Evolutionary conservation across 192 early-diverging fungal species (phyloP), one percentile per base, ranked within the genome.

Genomic region (Funneliformis mosseae): DNA sequence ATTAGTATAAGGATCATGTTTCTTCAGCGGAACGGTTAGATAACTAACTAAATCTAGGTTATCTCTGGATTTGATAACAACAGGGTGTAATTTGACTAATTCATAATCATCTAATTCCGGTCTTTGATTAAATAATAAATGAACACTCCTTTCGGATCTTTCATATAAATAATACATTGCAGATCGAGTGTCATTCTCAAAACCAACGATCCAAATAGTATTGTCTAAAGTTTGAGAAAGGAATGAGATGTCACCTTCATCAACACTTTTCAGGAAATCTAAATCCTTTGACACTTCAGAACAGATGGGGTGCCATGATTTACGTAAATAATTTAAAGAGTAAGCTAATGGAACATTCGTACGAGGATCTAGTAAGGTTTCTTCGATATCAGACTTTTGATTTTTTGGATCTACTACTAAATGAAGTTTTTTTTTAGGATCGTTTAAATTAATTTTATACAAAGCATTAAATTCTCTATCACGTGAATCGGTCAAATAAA

Each of bases 61-160:
- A 42, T 84, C 83, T 41, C 83, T 81, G 23, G 83, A 83, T 63
- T 79, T 84, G 38, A 84, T 84, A 59, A 83, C 78, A 48, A 84
- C 76, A 43, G 83, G 78, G 38, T 70, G 60, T 78, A 84, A 79
- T 42, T 50, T 81, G 76, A 43, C 74, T 16, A 84, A 77, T 12
- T 28, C 14, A 18, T 83, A 83, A 18, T 62, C 28, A 25, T 69
- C 76, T 6, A 84, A 50, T 23, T 81, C 63, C 0, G 50, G 50
- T 18, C 21, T 55, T 55, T 14, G 21, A 55, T 55, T 55, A 55
- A 55, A 55, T 16, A 48, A 59, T 74, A 33, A 62, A 23, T 7
- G 45, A 27, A 50, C 75, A 74, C 61, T 21, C 5, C 21, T 55
- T 18, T 21, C 18, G 7, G 3, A 7, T 55, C 50, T 55, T 21